Evolutionary conservation across 345 rosid species (phyloP).

Genomic region (Dimocarpus longan): DNA sequence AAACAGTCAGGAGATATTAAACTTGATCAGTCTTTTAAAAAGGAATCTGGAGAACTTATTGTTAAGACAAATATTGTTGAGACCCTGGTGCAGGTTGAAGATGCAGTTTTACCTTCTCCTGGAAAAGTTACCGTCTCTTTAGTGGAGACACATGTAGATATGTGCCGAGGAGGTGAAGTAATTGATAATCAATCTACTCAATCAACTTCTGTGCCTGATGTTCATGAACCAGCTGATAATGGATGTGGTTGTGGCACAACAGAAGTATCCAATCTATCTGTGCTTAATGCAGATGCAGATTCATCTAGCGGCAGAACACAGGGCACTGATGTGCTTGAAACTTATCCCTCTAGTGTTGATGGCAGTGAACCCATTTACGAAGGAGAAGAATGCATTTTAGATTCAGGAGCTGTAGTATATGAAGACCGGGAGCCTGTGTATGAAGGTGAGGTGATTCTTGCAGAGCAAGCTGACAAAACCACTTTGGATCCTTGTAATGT

Average conservation of each 20-base stretch:
- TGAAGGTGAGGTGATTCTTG: slow-evolving; percentile 96
- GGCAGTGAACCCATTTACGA: slow-evolving; percentile 93
- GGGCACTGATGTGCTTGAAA: slow-evolving; percentile 49
- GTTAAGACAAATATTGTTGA: slow-evolving; percentile 28
- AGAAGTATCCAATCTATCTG: slow-evolving; percentile 29
- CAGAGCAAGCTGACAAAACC: slow-evolving; percentile 67
- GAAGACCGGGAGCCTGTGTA: slow-evolving; percentile 85
- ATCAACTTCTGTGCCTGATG: slow-evolving; percentile 24
- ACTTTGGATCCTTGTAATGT: slow-evolving; percentile 40
- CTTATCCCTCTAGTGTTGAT: slow-evolving; percentile 55
- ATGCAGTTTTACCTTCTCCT: slow-evolving; percentile 28
- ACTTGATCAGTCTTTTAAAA: slow-evolving; percentile 35
- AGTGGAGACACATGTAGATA: slow-evolving; percentile 25
- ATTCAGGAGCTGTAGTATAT: slow-evolving; percentile 53
- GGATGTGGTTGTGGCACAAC: slow-evolving; percentile 26
- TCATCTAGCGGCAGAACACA: slow-evolving; percentile 51
- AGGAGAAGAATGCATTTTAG: slow-evolving; percentile 91
- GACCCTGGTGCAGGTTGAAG: slow-evolving; percentile 32
- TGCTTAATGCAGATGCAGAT: slow-evolving; percentile 50
- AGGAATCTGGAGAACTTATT: slow-evolving; percentile 29
- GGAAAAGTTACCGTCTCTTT: slow-evolving; percentile 31
- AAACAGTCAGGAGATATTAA: slow-evolving; percentile 31
- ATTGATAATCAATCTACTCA: slow-evolving; percentile 29
- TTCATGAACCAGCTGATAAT: slow-evolving; percentile 40
- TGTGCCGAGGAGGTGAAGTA: slow-evolving; percentile 27